These are phyloP conservation scores for Dactylella cylindrospora DNA, from an alignment of 2,329 filamentous ascomycete genomes.

Conservation along the genomic window DNA sequence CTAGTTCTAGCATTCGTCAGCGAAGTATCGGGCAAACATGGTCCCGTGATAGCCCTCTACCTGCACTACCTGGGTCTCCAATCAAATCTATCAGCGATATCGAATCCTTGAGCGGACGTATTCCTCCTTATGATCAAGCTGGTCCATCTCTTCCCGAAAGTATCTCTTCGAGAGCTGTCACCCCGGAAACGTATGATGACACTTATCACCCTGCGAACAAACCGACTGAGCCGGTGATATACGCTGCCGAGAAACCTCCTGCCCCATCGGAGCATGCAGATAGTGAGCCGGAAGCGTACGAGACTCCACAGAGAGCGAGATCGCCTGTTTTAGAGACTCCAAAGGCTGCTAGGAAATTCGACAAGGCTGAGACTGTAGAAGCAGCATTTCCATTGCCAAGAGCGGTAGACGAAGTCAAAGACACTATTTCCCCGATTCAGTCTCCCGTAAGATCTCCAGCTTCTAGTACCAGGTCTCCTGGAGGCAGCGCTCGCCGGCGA, in stretches of 20 bases:
- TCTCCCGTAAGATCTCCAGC: slow-evolving; percentile 4
- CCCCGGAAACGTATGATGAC: no score
- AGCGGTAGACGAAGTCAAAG: neutral
- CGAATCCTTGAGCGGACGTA: slow-evolving; percentile 16
- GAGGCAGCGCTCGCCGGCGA: neutral
- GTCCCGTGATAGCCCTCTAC: neutral
- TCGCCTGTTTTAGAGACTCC: slow-evolving; percentile 1
- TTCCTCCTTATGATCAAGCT: slow-evolving; percentile 10
- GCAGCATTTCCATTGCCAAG: neutral
- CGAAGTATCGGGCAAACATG: no score
- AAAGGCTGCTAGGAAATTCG: no score
- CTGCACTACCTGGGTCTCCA: neutral
- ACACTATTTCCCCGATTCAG: slow-evolving; percentile 1
- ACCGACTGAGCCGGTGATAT: slow-evolving; percentile 17
- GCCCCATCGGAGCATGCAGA: slow-evolving; percentile 6
- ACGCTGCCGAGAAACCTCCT: slow-evolving; percentile 3
- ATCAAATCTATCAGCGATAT: slow-evolving; percentile 23
- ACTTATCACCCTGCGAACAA: slow-evolving; percentile 26
- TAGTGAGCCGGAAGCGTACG: slow-evolving; percentile 19
- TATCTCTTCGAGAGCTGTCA: no score
- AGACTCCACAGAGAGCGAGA: slow-evolving; percentile 10
- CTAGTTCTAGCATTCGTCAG: no score
- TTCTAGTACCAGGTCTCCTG: neutral
- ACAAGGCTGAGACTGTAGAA: neutral
- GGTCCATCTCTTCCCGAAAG: no score